Evolutionary conservation across 2,329 filamentous ascomycete species (phyloP), one percentile per base, ranked within the genome.

Genomic region (Clonostachys byssicola): DNA sequence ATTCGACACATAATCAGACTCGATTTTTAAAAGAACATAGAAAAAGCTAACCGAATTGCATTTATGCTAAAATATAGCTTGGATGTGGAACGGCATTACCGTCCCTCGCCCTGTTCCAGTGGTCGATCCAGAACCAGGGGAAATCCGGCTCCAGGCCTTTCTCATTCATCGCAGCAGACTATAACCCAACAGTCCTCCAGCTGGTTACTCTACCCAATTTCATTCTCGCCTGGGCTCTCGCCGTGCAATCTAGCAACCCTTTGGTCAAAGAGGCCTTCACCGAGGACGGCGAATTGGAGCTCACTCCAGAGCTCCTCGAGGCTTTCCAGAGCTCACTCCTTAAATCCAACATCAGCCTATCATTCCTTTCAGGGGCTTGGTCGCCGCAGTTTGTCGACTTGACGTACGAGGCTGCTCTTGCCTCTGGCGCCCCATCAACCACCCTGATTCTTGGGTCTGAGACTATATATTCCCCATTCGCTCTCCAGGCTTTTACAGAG

Each of bases 131-230:
- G 18, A 44, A 53, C 43, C 34, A 42, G 30, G 36, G 51, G 48
- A 48, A 44, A 44, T 12, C 42, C 33, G 38, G 8, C 36, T 40
- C 42, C 42, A 52, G 50, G 23, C 63, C 64, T 34, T 65, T 88
- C 30, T 74, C 78, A 46, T 77, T 92, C 53, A 79, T 83, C 16
- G 68, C 92, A 20, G 84, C 87, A 45, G 89, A 94, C 67, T 94
- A 92, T 69, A 94, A 94, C 60, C 81, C 83, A 36, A 80, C 83
- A 5, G 89, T 94, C 12, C 73, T 94, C 45, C 80, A 86, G 49
- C 80, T 92, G 13, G 88, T 92, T 52, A 92, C 88, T 1, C 63
- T 94, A 34, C 88, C 89, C 46, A 94, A 94, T 65, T 71, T 92
- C 40, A 64, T 94, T 38, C 74, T 94, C 34, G 77, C 81, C 6